phyloP scores from a whole-genome alignment of 768 basidiomycete genomes.

The Inosperma sp. region DNA sequence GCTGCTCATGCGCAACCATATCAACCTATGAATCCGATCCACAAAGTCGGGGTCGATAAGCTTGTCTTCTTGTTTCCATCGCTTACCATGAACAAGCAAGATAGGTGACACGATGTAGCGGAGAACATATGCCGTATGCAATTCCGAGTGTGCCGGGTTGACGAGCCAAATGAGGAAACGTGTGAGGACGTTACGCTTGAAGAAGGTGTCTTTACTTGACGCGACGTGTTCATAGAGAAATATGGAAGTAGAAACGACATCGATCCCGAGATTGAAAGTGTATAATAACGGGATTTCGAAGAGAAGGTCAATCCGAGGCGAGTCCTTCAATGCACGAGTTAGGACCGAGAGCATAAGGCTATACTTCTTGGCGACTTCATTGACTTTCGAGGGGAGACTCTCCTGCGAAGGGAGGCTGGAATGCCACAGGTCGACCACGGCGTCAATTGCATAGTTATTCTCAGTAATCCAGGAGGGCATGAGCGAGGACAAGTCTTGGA shows the following conservation, averaged over 20 bases:
- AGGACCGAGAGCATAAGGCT: constrained; percentile 73
- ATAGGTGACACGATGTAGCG: constrained; percentile 86
- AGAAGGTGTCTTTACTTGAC: constrained; percentile 57
- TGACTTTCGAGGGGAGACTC: constrained; percentile 37
- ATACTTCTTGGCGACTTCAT: constrained; percentile 55
- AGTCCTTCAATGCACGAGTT: constrained; percentile 59
- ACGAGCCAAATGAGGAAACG: constrained; percentile 86
- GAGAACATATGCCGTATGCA: constrained; percentile 74
- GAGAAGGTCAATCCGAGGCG: constrained; percentile 80
- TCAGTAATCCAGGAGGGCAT: constrained; percentile 69
- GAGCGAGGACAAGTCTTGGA: constrained; percentile 68
- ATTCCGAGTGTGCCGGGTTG: constrained; percentile 54
- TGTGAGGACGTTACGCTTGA: constrained; percentile 77
- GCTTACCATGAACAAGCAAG: constrained; percentile 70
- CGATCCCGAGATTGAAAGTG: constrained; percentile 74
- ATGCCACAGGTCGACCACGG: constrained; percentile 71
- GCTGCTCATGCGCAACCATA: constrained; percentile 79
- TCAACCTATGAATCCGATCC: constrained; percentile 57
- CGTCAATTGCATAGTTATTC: constrained; percentile 62
- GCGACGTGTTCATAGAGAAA: constrained; percentile 89
- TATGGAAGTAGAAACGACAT: constrained; percentile 69
- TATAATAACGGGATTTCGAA: constrained; percentile 85
- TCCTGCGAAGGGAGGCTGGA: constrained; percentile 44
- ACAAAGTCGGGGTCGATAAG: constrained; percentile 73
- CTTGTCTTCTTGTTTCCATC: constrained; percentile 45